phyloP scores from a whole-genome alignment of 176 grass and related monocot species.

The Hordeum vulgare region MorexV3_pseudomolecules_assembly NC_058519.1:25012285-25012784 shows the following conservation, averaged over 20 bases:
- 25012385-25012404: not conserved
- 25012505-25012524: slow-evolving; percentile 62
- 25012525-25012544: slow-evolving; percentile 38
- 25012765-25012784: not conserved
- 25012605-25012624: not conserved
- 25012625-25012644: not conserved
- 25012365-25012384: not conserved
- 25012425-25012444: not conserved
- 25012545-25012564: slow-evolving; percentile 29
- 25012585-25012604: not conserved
- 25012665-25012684: not conserved
- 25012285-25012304: not conserved
- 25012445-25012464: not conserved
- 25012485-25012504: slow-evolving; percentile 63
- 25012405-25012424: not conserved
- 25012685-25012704: not conserved
- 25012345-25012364: not conserved
- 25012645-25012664: not conserved
- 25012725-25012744: not conserved
- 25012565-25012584: not conserved
- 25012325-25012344: not conserved
- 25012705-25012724: not conserved
- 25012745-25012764: not conserved
- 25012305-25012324: not conserved
- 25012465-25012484: not conserved